Evolutionary conservation across 495 filamentous ascomycete genomes (phyloP), one percentile per base, ranked within the genome.

Genomic region (Penicillium subrubescens): DNA sequence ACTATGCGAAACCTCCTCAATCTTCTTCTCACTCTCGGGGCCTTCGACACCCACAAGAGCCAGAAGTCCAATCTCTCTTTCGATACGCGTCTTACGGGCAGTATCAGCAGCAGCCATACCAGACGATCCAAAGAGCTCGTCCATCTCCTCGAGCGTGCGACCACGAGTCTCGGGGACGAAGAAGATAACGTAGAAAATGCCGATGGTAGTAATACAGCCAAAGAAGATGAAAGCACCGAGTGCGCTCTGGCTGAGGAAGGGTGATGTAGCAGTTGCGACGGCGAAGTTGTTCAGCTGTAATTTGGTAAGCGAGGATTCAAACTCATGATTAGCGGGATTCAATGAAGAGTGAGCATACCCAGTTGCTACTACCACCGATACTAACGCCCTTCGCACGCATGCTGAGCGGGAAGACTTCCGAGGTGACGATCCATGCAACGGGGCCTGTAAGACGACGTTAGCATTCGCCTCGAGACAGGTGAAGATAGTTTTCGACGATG

Each of bases 101-200:
- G 66, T 64, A 55, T 81, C 78, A 1, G 67, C 72, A 8, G 63
- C 68, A 1, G 77, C 78, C 65, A 79, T 64, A 2, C 74, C 75
- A n/a, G 52, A 56, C n/a, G 66, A 61, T 27, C 77, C 77, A 66
- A 87, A 86, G 14, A 86, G 61, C 48, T 82, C 73, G 61, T 87
- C 84, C 68, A 87, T 84, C 64, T 86, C 84, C 14, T 65, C 84
- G 10, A 86, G 70, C 7, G 84, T 86, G 60, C 81, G 82, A 67
- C 84, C 83, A 67, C 82, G 84, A 8, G 84, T 87, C 66, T 87
- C 84, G 2, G 83, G 83, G 64, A 86, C 84, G 52, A 85, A 77
- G 70, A 79, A 73, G 61, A 77, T 82, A 15, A 86, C 81, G 64
- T 82, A 79, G 8, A 82, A 15, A 39, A 81, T 80, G 25, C 77